Base-by-base conservation (phyloP, 805 yeast genomes). In the Candida fluviatilis region DNA sequence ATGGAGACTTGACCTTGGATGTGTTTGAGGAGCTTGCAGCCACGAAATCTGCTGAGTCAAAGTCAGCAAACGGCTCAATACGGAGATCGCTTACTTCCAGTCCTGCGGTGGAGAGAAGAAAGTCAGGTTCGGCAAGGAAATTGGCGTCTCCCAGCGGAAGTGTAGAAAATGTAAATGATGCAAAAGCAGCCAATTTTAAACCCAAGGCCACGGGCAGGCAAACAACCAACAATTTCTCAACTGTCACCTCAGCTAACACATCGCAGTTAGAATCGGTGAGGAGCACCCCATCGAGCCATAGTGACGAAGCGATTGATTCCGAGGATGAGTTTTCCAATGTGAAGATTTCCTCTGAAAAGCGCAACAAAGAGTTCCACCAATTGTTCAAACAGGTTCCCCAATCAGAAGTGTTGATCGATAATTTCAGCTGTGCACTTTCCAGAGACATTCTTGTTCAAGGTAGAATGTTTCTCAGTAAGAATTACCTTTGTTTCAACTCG, bases 381-480 rank as follows among this genome's bases (percentile, higher is more conserved):
- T 50, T 73, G 12, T 82, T 82, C 56, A 72, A 76, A 31, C 71
- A 73, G 31, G 51, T 82, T 1, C 75, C 78, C 3, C 39, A 58
- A 1, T 56, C 52, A 18, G 90, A 82, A 48, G 57, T 66, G 21
- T 63, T 81, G n/a, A 64, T 82, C 29, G 78, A 73, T 18, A 87
- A 80, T 45, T 77, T 64, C 49, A 70, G 78, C 14, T 82, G 89
- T 61, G 89, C 89, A 0, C 63, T 75, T 21, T 78, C 80, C 14
- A 69, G 74, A 37, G 89, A 83, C 47, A 78, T 83, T 28, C 58
- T 83, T 23, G 67, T 80, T 13, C 90, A 83, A 45, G 90, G 90
- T 13, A 70, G 75, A 43, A 51, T 83, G 52, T 82, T 76, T 54
- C 57, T 83, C 5, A 69, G 80, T 30, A 77, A 76, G 39, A 63